Percentiles rank a stretch among this genome's conserved stretches.
phyloP scores from a whole-genome alignment of 768 basidiomycete genomes.

The Asterophora parasitica region DNA sequence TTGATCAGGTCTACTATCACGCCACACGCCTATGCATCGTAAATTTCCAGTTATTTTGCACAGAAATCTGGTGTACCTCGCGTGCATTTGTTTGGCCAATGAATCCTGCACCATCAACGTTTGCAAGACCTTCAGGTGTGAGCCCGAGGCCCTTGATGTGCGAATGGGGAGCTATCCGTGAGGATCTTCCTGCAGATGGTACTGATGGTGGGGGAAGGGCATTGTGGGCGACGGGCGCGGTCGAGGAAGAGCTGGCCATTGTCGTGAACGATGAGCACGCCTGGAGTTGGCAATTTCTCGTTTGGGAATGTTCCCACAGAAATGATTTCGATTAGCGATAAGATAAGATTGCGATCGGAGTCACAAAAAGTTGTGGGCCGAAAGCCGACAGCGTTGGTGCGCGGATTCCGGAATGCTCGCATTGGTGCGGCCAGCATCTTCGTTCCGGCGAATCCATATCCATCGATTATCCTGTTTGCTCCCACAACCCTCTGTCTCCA shows the following conservation, averaged over 20 bases:
- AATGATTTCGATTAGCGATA: too few relatives aligned
- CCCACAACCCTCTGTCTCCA: too few relatives aligned
- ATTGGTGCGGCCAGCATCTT: too few relatives aligned
- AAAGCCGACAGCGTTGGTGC: too few relatives aligned
- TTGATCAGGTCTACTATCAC: slow-evolving; percentile 87
- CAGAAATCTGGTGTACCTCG: slow-evolving; percentile 53
- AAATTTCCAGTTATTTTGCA: not conserved
- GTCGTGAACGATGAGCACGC: not conserved
- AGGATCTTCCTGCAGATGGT: slow-evolving; percentile 58
- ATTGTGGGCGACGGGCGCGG: slow-evolving; percentile 63
- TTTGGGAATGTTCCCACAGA: too few relatives aligned
- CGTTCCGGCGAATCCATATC: too few relatives aligned
- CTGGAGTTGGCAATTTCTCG: not conserved
- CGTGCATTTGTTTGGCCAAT: slow-evolving; percentile 87
- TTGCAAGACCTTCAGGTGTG: slow-evolving; percentile 76
- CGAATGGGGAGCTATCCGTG: slow-evolving; percentile 86
- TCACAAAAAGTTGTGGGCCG: too few relatives aligned
- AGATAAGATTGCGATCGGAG: too few relatives aligned
- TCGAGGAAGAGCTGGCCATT: slow-evolving; percentile 31
- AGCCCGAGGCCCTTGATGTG: slow-evolving; percentile 97
- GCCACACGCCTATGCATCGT: slow-evolving; percentile 71
- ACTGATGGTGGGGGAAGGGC: slow-evolving; percentile 67
- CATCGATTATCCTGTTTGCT: too few relatives aligned
- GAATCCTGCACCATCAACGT: slow-evolving; percentile 74
- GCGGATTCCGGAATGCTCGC: too few relatives aligned